Base-by-base conservation (phyloP, 768 basidiomycete species). In the Boletus sp. region DNA sequence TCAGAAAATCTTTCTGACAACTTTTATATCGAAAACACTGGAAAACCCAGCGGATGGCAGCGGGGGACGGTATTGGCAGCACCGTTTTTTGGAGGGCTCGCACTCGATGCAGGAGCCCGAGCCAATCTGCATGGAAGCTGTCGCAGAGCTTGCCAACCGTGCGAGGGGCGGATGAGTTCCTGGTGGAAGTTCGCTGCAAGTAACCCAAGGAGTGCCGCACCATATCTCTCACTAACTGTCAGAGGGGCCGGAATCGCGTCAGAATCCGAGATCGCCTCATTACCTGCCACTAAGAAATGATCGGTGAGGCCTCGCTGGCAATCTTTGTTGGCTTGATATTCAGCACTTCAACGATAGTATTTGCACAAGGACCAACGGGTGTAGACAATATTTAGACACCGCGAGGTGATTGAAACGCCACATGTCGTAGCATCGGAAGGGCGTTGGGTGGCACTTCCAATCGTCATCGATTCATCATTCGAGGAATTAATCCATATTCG, bases 11-110 rank as follows among this genome's bases (percentile, higher is more conserved):
- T 5, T 41, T 11, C 20, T 12, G 3, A 28, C 12, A 35, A 36
- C 37, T 2, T 59, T 47, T 59, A 60, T 48, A 56, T 1, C 2
- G 1, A 24, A 10, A 8, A 12, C 30, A 48, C 51, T 60, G 58
- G 50, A 60, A 18, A 4, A 8, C 7, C 18, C 28, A 32, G 17
- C 12, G 7, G 15, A 35, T 11, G 37, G 54, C 8, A 4, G n/a
- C 7, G 12, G 8, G 8, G 8, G 9, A n/a, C n/a, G n/a, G 2
- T 17, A 7, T 12, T 6, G 24, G 3, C 28, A 32, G 12, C 5
- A 35, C 3, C 4, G 4, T n/a, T 4, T 12, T 8, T 41, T 18
- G 14, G 14, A 17, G 10, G 9, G 1, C 5, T 14, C 1, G 2
- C 3, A 3, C 7, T 29, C 28, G 17, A 17, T 24, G 24, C 4